Evolutionary conservation across 140 eudicot species (phyloP).

Genomic region (Artemisia princeps): DNA sequence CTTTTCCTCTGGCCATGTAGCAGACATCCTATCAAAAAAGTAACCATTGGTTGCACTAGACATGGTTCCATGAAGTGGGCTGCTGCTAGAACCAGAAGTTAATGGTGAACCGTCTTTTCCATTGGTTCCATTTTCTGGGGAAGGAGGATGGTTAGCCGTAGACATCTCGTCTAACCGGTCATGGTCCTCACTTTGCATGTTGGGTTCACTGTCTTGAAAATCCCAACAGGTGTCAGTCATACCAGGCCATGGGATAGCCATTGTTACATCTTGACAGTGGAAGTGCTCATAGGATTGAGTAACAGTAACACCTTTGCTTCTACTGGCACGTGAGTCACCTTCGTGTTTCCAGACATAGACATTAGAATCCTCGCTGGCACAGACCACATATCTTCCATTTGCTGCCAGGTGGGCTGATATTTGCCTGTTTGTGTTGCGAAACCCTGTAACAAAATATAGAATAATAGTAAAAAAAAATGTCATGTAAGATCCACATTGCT

Average conservation of each 20-base stretch:
- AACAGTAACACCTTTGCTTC: slow-evolving; percentile 64
- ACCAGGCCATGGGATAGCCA: slow-evolving; percentile 97
- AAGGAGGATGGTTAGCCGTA: slow-evolving; percentile 61
- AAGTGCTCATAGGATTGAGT: slow-evolving; percentile 83
- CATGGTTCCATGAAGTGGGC: slow-evolving; percentile 70
- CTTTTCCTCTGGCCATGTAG: slow-evolving; percentile 95
- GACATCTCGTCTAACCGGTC: slow-evolving; percentile 41
- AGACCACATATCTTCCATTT: slow-evolving; percentile 71
- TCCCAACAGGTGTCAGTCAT: slow-evolving; percentile 45
- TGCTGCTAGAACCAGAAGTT: slow-evolving; percentile 40
- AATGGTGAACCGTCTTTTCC: slow-evolving; percentile 43
- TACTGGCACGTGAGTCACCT: slow-evolving; percentile 66
- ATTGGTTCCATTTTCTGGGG: slow-evolving; percentile 50
- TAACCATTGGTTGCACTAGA: slow-evolving; percentile 62
- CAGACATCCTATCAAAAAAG: slow-evolving; percentile 71
- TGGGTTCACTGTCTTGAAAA: slow-evolving; percentile 39
- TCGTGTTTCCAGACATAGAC: slow-evolving; percentile 93
- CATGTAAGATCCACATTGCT: background rate
- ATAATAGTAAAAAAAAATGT: background rate
- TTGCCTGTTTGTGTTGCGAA: slow-evolving; percentile 86
- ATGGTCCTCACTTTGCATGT: slow-evolving; percentile 24
- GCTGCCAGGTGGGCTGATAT: slow-evolving; percentile 73
- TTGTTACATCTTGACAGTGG: slow-evolving; percentile 86
- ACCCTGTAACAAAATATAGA: slow-evolving; percentile 43
- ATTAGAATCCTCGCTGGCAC: slow-evolving; percentile 90